Conservation (phyloP, 2,329 filamentous ascomycete genomes). For the Plenodomus tracheiphilus region DNA sequence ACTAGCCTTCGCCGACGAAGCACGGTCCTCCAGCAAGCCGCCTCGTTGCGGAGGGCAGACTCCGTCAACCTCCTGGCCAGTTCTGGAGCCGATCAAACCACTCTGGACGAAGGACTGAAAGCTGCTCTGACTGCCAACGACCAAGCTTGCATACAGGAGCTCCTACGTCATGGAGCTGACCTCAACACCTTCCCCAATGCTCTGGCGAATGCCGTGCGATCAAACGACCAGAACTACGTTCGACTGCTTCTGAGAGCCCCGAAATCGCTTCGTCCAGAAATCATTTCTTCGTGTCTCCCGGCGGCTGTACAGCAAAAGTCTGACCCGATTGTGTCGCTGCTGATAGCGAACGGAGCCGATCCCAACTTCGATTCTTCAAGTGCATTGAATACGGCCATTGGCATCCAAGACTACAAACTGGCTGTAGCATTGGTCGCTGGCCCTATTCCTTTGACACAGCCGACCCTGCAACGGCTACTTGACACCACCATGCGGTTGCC, state of each 20-base stretch:
- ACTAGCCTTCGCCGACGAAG: constrained; percentile 33
- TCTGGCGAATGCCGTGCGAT: constrained; percentile 35
- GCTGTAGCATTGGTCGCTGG: constrained; percentile 35
- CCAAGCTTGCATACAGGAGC: constrained; percentile 35
- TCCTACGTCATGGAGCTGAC: constrained; percentile 41
- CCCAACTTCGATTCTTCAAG: constrained; percentile 41
- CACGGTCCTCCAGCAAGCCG: constrained; percentile 42
- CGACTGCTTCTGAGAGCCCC: constrained; percentile 37
- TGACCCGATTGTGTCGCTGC: constrained; percentile 30
- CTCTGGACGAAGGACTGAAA: constrained; percentile 38
- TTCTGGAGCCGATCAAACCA: constrained; percentile 41
- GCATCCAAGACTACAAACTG: constrained; percentile 33
- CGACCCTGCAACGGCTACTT: constrained; percentile 33
- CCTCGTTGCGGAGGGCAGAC: constrained; percentile 33
- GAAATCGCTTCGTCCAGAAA: constrained; percentile 33
- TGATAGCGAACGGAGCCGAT: constrained; percentile 39
- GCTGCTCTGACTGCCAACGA: constrained; percentile 39
- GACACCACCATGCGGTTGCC: constrained; percentile 35
- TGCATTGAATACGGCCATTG: constrained; percentile 38
- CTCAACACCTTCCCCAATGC: constrained; percentile 36
- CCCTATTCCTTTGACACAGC: constrained; percentile 22
- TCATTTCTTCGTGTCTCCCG: constrained; percentile 38
- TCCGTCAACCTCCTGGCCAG: constrained; percentile 37
- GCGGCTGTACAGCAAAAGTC: constrained; percentile 39
- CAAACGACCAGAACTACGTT: constrained; percentile 35